phyloP scores from a whole-genome alignment of 73 alveolate species.

The Paramecium pentaurelia region DNA sequence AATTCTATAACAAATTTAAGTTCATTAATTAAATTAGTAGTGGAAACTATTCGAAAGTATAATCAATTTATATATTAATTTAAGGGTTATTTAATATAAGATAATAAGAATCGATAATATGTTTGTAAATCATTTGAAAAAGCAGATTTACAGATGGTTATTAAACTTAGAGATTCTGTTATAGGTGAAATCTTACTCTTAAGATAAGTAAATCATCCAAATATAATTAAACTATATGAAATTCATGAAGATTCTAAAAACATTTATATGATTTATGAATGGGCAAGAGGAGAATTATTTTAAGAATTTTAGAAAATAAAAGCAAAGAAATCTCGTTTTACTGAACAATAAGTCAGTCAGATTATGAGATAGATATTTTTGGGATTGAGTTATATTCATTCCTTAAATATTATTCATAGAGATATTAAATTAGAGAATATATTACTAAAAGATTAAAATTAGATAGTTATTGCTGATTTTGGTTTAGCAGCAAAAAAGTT shows the following conservation, averaged over 20 bases:
- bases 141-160: not conserved
- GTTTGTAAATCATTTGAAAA: not conserved
- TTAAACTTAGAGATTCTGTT: not conserved
- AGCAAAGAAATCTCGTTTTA: not conserved
- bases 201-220: constrained; percentile 5
- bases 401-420: constrained; percentile 48
- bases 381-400: constrained; percentile 50
- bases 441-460: not conserved
- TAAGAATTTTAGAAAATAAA: not conserved
- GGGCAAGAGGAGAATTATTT: not conserved
- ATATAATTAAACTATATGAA: not conserved
- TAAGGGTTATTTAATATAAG: not conserved
- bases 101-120: not conserved
- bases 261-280: not conserved
- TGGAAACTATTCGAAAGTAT: constrained; percentile 36
- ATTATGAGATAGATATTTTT: not conserved
- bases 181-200: constrained; percentile 19
- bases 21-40: constrained; percentile 1
- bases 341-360: not conserved
- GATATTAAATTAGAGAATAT: constrained; percentile 54
- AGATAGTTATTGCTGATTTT: constrained; percentile 5
- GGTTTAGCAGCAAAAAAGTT: not conserved
- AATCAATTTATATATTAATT: not conserved
- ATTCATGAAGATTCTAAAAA: not conserved
- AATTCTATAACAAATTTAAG: not conserved